Percentiles rank a stretch among this genome's conserved stretches.
phyloP scores from a whole-genome alignment of 192 early-diverging fungal genomes.

The Kickxella alabastrina region DNA sequence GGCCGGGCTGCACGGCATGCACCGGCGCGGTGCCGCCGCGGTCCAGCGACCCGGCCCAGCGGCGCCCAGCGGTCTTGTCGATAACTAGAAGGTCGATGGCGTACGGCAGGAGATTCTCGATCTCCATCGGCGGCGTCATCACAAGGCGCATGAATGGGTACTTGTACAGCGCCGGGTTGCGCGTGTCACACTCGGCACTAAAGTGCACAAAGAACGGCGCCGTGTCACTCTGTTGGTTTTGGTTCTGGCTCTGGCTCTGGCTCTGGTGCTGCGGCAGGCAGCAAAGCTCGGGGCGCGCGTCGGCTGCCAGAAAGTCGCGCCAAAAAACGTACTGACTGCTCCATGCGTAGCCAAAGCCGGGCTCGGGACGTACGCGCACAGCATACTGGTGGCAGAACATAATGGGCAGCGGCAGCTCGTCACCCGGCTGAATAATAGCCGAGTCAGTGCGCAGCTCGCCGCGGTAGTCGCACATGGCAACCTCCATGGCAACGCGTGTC shows the following conservation, averaged over 20 bases:
- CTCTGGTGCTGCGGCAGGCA: slow-evolving; percentile 39
- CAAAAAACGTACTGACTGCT: slow-evolving; percentile 74
- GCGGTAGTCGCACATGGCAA: slow-evolving; percentile 68
- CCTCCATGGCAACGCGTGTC: slow-evolving; percentile 73
- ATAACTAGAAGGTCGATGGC: slow-evolving; percentile 74
- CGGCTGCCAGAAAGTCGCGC: slow-evolving; percentile 62
- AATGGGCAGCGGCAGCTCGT: slow-evolving; percentile 83
- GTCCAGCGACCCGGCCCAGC: slow-evolving; percentile 60
- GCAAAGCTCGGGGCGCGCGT: slow-evolving; percentile 50
- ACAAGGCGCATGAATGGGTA: slow-evolving; percentile 81
- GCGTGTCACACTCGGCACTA: slow-evolving; percentile 29
- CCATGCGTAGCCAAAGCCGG: slow-evolving; percentile 85
- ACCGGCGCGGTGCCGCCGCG: slow-evolving; percentile 72
- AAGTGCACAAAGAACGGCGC: slow-evolving; percentile 46
- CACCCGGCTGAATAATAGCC: slow-evolving; percentile 61
- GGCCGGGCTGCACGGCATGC: slow-evolving; percentile 79
- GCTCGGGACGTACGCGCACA: slow-evolving; percentile 73
- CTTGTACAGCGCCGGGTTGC: slow-evolving; percentile 46
- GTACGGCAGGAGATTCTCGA: slow-evolving; percentile 95
- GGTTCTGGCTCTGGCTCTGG: not conserved
- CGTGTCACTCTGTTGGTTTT: slow-evolving; percentile 4
- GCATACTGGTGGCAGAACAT: slow-evolving; percentile 75
- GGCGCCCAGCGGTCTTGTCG: slow-evolving; percentile 68
- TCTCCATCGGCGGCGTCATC: slow-evolving; percentile 72
- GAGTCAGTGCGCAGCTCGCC: slow-evolving; percentile 53